Percentiles rank a stretch among this genome's conserved stretches.
Conservation (phyloP, 1,284 basidiomycete species). For the Pseudozyma pruni region DNA sequence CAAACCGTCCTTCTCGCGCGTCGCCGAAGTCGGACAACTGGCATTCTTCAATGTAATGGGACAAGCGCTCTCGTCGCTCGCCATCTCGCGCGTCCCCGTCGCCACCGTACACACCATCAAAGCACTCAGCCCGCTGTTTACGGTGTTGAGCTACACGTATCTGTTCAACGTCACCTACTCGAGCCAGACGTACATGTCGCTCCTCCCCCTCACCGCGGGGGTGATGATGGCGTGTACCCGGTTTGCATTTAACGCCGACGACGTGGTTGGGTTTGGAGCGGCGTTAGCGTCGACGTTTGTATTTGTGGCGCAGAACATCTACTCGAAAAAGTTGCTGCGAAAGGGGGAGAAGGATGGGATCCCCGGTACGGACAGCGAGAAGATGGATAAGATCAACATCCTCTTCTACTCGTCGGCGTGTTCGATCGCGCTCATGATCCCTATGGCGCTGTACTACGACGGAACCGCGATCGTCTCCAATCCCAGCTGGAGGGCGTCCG, state of each 20-base stretch:
- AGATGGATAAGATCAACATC: conserved; percentile 96
- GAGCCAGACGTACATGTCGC: conserved; percentile 86
- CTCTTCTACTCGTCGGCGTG: conserved; percentile 93
- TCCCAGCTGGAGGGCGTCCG: conserved; percentile 14
- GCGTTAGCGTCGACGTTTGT: conserved; percentile 70
- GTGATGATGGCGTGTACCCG: conserved; percentile 98
- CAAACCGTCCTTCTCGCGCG: conserved; percentile 77
- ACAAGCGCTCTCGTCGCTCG: conserved; percentile 95
- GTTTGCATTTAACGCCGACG: conserved; percentile 80
- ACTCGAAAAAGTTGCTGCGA: conserved; percentile 95
- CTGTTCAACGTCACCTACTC: conserved; percentile 94
- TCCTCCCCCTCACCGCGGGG: conserved; percentile 91
- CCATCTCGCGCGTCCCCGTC: conserved; percentile 93
- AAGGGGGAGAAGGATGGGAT: conserved; percentile 19
- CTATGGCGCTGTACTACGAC: conserved; percentile 63
- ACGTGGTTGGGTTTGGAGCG: conserved; percentile 48
- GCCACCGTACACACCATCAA: conserved; percentile 89
- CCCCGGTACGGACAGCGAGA: conserved; percentile 64
- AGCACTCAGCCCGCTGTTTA: conserved; percentile 96
- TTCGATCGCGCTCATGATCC: conserved; percentile 76
- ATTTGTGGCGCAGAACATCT: conserved; percentile 98
- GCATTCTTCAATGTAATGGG: conserved; percentile 91
- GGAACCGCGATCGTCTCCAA: conserved; percentile 15
- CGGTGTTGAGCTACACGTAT: conserved; percentile 90
- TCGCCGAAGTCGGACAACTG: conserved; percentile 87